Base-by-base conservation (phyloP, 352 stramenopile genomes). In the Peronospora farinosa region DNA sequence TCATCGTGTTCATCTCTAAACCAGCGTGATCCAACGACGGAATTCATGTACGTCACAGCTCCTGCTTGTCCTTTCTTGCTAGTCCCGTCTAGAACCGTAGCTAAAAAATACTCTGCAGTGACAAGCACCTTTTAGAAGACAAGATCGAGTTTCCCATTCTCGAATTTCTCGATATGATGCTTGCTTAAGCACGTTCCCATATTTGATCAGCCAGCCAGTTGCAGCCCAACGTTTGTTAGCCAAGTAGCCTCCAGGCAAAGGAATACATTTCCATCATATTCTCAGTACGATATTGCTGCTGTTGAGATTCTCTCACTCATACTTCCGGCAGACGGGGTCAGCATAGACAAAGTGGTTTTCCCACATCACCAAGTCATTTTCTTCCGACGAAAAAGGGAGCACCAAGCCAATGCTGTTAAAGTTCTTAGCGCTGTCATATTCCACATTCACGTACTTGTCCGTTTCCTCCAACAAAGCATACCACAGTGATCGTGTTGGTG, bases 291-390 rank as follows among this genome's bases (percentile, higher is more conserved):
- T 7, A 28, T 30, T 43, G 13, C 5, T 43, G 16, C 21, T 36
- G 40, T 15, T 12, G 28, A 12, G 12, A 19, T 31, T 15, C 9
- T 42, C 9, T 84, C 65, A 88, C 48, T 79, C 69, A 44, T 90
- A 94, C 47, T 94, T 94, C 19, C 78, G 71, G 39, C 80, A 91
- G 28, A 94, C 75, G n/a, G 83, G 83, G 53, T 94, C 78, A 10
- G 83, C 83, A 51, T 87, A 85, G 7, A 70, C 59, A 15, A 94
- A 65, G 63, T 94, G 83, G 31, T 84, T 83, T 45, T 78, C 77
- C 83, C 83, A 94, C 51, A 94, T 68, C 5, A 86, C 67, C 50
- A 94, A 61, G 41, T 91, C 78, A 12, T 88, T 79, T 77, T 92
- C 81, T 43, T 90, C 81, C 2, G 77, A 80, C 11, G 74, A 90